phyloP scores from a whole-genome alignment of 257 asterid species.

The Gardenia jasminoides region DNA sequence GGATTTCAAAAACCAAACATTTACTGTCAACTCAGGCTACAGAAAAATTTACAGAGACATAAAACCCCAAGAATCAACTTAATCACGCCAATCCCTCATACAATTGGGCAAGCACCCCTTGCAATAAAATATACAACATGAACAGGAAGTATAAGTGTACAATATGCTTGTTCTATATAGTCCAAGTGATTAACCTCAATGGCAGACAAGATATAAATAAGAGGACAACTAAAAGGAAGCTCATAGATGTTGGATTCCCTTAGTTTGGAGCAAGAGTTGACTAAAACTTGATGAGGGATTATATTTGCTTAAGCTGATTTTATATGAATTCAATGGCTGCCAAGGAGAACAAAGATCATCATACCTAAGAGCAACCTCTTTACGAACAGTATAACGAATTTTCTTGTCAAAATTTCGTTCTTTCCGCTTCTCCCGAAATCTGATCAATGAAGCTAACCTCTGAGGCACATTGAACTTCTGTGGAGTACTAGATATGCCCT shows the following conservation, averaged over 20 bases:
- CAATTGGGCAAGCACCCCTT: neutral
- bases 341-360: neutral
- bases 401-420: slow-evolving; percentile 77
- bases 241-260: neutral
- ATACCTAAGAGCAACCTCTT: slow-evolving; percentile 79
- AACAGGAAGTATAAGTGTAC: neutral
- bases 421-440: slow-evolving; percentile 75
- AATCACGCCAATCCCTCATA: neutral
- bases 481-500: slow-evolving; percentile 50
- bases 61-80: neutral
- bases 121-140: neutral
- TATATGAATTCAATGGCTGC: neutral
- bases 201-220: neutral
- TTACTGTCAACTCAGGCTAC: neutral
- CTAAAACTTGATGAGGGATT: neutral
- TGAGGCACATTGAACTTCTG: slow-evolving; percentile 63
- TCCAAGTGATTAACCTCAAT: neutral
- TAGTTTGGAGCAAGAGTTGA: neutral
- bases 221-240: neutral
- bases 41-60: neutral
- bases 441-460: slow-evolving; percentile 62
- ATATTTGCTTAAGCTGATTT: neutral
- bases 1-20: neutral
- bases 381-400: slow-evolving; percentile 77
- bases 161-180: neutral